These are phyloP conservation scores for Rubroboletus satanas DNA, from an alignment of 768 basidiomycete species.

Conservation along the genomic window DNA sequence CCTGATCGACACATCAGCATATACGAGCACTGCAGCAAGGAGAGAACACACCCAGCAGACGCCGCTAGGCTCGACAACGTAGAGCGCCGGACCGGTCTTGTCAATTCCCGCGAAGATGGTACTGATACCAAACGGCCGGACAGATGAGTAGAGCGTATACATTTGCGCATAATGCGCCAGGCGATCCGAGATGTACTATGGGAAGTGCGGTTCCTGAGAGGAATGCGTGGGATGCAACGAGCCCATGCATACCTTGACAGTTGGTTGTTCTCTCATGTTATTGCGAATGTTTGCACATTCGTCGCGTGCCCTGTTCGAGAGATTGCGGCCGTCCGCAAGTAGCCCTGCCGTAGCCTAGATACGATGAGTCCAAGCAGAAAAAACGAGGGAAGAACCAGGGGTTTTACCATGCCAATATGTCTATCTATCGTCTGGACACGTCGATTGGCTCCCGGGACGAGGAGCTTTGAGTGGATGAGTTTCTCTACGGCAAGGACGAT, in stretches of 20 bases:
- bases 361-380: not conserved
- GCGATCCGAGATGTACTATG: conserved; percentile 65
- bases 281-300: conserved; percentile 77
- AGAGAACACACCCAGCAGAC: conserved; percentile 68
- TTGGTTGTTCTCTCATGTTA: conserved; percentile 65
- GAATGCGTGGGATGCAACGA: not conserved
- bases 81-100: conserved; percentile 81
- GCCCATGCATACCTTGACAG: conserved; percentile 63
- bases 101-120: conserved; percentile 89
- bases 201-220: not conserved
- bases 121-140: conserved; percentile 94
- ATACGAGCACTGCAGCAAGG: not conserved
- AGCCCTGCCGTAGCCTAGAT: conserved; percentile 86
- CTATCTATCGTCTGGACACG: conserved; percentile 92
- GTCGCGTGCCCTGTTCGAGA: conserved; percentile 79
- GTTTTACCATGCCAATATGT: conserved; percentile 83
- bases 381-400: not conserved
- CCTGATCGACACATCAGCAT: conserved; percentile 42
- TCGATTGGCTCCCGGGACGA: conserved; percentile 89
- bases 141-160: conserved; percentile 97
- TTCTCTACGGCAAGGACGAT: conserved; percentile 97
- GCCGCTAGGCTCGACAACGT: conserved; percentile 92
- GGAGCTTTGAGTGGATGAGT: conserved; percentile 90
- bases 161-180: conserved; percentile 88
- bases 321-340: conserved; percentile 87